Conservation (phyloP, 2,329 filamentous ascomycete species). For the Graphilbum ipis-grandicollis region DNA sequence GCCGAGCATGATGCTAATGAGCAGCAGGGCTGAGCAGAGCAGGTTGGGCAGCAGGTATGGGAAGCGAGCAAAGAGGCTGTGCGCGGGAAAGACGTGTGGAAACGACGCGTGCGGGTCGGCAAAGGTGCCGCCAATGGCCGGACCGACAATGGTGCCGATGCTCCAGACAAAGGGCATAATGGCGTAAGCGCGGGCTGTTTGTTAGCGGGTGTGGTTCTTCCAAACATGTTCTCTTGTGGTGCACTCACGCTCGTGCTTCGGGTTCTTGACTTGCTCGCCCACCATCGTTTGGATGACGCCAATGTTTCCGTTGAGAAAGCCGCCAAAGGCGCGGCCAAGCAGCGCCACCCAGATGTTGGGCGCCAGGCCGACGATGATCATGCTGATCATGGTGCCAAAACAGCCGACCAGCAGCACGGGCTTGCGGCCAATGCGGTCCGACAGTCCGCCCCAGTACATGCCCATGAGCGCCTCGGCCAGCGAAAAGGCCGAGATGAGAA, state of each 20-base stretch:
- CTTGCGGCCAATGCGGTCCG: constrained; percentile 69
- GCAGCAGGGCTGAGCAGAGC: constrained; percentile 59
- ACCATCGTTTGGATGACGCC: constrained; percentile 90
- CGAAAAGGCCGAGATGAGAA: constrained; percentile 75
- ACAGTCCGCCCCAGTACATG: constrained; percentile 75
- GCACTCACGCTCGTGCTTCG: constrained; percentile 74
- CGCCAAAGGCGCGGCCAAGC: constrained; percentile 57
- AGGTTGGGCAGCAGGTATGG: constrained; percentile 85
- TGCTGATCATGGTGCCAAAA: constrained; percentile 63
- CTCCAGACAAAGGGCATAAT: constrained; percentile 94
- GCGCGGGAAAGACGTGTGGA: constrained; percentile 49
- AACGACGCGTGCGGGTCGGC: constrained; percentile 62
- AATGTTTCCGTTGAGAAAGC: constrained; percentile 79
- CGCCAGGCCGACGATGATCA: constrained; percentile 70
- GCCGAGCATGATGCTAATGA: constrained; percentile 65
- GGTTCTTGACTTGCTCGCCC: constrained; percentile 66
- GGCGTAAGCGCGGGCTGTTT: constrained; percentile 60
- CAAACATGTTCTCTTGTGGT: too few species aligned
- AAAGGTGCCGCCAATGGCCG: constrained; percentile 75
- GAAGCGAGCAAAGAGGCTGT: constrained; percentile 56
- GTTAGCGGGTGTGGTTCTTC: too few species aligned
- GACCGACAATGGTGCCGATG: constrained; percentile 76
- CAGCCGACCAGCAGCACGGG: constrained; percentile 71
- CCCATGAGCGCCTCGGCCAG: constrained; percentile 69
- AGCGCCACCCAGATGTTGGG: constrained; percentile 73